Evolutionary conservation across 2,329 filamentous ascomycete species (phyloP), one percentile per base, ranked within the genome.

Genomic region (Colletotrichum sojae): DNA sequence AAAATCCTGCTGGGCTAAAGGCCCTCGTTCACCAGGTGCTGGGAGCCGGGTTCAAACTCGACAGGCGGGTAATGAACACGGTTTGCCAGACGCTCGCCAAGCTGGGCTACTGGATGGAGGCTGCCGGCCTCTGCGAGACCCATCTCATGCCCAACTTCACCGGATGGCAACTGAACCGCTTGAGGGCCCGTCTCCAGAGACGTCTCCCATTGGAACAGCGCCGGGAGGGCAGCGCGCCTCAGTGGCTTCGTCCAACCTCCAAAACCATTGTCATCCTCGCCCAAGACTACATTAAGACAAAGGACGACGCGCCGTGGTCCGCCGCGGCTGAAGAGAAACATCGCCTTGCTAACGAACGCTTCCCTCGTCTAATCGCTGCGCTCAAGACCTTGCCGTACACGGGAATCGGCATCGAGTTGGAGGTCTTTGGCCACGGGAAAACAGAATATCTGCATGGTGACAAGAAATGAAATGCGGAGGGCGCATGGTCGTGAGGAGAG

Each of bases 51-150:
- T 98, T 95, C 82, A 82, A 83, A 31, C 80, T 98, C 66, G 91
- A 94, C 75, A 91, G 88, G 76, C 87, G 86, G 74, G 94, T 93
- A 73, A 97, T 94, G 94, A 96, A 97, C 77, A 85, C 88, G 58
- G 90, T 93, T 72, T 86, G 97, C 63, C 89, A 92, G 74, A 80
- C 86, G 58, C 88, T 98, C 31, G 88, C 90, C 25, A 82, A 84
- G 15, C 84, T 89, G 62, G 85, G 86, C 53, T 84, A 86, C 53
- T 86, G 87, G 74, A 80, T 88, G 55, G 84, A 91, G 20, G 94
- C 94, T 45, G 97, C 96, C 80, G 77, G 82, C 22, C 81, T 91
- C 59, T 95, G 93, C 76, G 95, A 98, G 81, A 81, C 85, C 27
- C 88, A 89, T 69, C 90, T 98, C 63, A 97, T 97, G 88, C 86